phyloP scores from a whole-genome alignment of 257 asterid species.

The Osmanthus fragrans region DNA sequence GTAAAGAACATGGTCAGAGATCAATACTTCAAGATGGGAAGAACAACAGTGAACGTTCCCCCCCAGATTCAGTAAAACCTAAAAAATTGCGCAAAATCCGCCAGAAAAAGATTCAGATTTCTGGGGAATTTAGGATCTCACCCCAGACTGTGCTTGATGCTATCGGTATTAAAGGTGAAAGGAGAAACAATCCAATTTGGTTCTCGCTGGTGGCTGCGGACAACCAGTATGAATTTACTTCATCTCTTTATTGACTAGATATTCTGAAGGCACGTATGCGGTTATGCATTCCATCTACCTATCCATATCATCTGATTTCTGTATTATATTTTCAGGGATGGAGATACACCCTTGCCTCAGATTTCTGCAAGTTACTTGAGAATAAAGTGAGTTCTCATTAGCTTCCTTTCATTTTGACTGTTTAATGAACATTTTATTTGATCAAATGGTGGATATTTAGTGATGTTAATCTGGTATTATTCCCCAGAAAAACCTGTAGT shows the following conservation, averaged over 20 bases:
- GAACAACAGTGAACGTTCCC: slow-evolving; percentile 31
- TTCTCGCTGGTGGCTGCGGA: slow-evolving; percentile 80
- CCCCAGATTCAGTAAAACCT: slow-evolving; percentile 59
- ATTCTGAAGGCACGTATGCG: slow-evolving; percentile 13
- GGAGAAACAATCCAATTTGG: slow-evolving; percentile 72
- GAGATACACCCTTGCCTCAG: slow-evolving; percentile 79
- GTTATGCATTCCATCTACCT: slow-evolving; percentile 12
- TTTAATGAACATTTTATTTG: neutral
- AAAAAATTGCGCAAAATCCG: slow-evolving; percentile 50
- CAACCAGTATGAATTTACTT: slow-evolving; percentile 55
- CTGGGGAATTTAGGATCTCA: slow-evolving; percentile 51
- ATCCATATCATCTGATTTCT: slow-evolving; percentile 28
- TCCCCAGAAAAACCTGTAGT: neutral
- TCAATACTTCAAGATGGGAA: slow-evolving; percentile 48
- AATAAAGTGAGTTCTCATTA: slow-evolving; percentile 64
- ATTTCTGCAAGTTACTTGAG: slow-evolving; percentile 82
- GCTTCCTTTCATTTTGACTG: slow-evolving; percentile 14
- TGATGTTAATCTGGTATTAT: neutral
- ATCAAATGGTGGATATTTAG: neutral
- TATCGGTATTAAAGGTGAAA: slow-evolving; percentile 43
- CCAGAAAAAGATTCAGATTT: slow-evolving; percentile 46
- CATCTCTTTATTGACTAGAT: slow-evolving; percentile 2
- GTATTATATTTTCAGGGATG: slow-evolving; percentile 56
- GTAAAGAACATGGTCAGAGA: slow-evolving; percentile 53
- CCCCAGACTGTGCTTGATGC: slow-evolving; percentile 69